Percentiles rank a stretch among this genome's conserved stretches.
Conservation (phyloP, 768 basidiomycete genomes). For the Zangia roseola region DNA sequence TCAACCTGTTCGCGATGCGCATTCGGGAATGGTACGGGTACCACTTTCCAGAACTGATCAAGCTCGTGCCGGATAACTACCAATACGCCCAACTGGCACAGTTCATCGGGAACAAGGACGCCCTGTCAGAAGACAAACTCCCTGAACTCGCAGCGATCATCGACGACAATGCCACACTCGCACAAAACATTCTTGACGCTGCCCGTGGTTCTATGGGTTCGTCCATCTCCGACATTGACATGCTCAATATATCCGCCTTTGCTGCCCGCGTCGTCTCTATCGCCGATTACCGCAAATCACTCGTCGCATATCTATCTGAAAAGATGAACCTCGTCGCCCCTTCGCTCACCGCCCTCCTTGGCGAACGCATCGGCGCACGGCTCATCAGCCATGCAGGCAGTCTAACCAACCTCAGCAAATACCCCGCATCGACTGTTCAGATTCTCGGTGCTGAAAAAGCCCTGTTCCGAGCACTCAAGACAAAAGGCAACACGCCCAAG, state of each 20-base stretch:
- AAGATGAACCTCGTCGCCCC: slow-evolving; percentile 99
- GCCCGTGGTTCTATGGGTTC: slow-evolving; percentile 94
- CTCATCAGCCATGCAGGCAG: slow-evolving; percentile 96
- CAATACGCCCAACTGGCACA: slow-evolving; percentile 85
- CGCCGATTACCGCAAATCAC: slow-evolving; percentile 89
- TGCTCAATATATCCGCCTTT: slow-evolving; percentile 93
- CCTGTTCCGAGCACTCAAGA: slow-evolving; percentile 94
- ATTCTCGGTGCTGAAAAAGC: slow-evolving; percentile 98
- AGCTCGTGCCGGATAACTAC: slow-evolving; percentile 90
- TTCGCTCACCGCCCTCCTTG: slow-evolving; percentile 84
- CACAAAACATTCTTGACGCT: slow-evolving; percentile 93
- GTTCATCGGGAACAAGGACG: slow-evolving; percentile 89
- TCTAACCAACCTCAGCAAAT: slow-evolving; percentile 95
- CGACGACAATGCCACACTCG: slow-evolving; percentile 80
- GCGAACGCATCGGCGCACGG: slow-evolving; percentile 89
- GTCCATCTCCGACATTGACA: slow-evolving; percentile 85
- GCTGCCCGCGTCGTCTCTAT: slow-evolving; percentile 88
- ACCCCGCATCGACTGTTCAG: slow-evolving; percentile 97
- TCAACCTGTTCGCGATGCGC: slow-evolving; percentile 98
- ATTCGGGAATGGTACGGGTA: slow-evolving; percentile 99
- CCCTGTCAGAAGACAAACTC: slow-evolving; percentile 74
- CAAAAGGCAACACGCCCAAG: slow-evolving; percentile 98
- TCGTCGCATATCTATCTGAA: slow-evolving; percentile 84
- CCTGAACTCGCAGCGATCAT: slow-evolving; percentile 75
- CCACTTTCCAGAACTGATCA: slow-evolving; percentile 96